These are phyloP conservation scores for Lentinus tigrinus DNA, from an alignment of 768 basidiomycete species.

Conservation along the genomic window DNA sequence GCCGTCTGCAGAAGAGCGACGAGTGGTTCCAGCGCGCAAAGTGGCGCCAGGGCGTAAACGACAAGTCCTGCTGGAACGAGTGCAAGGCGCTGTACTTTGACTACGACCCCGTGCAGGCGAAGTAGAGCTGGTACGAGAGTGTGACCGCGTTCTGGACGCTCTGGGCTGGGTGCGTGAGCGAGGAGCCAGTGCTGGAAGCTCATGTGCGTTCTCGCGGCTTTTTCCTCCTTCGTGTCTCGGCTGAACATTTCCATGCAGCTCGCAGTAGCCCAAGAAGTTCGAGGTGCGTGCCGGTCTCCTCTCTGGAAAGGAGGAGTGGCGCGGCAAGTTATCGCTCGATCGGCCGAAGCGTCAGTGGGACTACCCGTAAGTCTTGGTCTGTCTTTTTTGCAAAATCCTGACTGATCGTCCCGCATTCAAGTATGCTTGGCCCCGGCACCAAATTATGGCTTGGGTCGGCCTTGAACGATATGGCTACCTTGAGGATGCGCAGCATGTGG, in stretches of 20 bases:
- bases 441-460: slow-evolving; percentile 98
- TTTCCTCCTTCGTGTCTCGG: slow-evolving; percentile 6
- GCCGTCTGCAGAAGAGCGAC: slow-evolving; percentile 66
- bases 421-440: slow-evolving; percentile 93
- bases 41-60: slow-evolving; percentile 79
- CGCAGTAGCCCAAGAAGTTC: slow-evolving; percentile 88
- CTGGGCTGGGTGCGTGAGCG: slow-evolving; percentile 97
- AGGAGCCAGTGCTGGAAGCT: slow-evolving; percentile 92
- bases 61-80: slow-evolving; percentile 97
- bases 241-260: slow-evolving; percentile 43
- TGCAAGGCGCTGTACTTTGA: slow-evolving; percentile 93
- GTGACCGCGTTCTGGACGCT: slow-evolving; percentile 97
- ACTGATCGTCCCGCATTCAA: slow-evolving; percentile 32
- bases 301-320: slow-evolving; percentile 94
- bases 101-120: slow-evolving; percentile 89
- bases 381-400: slow-evolving; percentile 1
- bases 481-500: slow-evolving; percentile 88
- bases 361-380: slow-evolving; percentile 65
- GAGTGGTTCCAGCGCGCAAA: slow-evolving; percentile 95
- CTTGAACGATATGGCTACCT: slow-evolving; percentile 94
- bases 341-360: slow-evolving; percentile 99
- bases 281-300: slow-evolving; percentile 95
- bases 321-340: slow-evolving; percentile 93
- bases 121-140: slow-evolving; percentile 92
- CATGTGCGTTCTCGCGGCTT: slow-evolving; percentile 57